Evolutionary conservation across 2,329 filamentous ascomycete genomes (phyloP).

Genomic region (Hymenoscyphus occultus): DNA sequence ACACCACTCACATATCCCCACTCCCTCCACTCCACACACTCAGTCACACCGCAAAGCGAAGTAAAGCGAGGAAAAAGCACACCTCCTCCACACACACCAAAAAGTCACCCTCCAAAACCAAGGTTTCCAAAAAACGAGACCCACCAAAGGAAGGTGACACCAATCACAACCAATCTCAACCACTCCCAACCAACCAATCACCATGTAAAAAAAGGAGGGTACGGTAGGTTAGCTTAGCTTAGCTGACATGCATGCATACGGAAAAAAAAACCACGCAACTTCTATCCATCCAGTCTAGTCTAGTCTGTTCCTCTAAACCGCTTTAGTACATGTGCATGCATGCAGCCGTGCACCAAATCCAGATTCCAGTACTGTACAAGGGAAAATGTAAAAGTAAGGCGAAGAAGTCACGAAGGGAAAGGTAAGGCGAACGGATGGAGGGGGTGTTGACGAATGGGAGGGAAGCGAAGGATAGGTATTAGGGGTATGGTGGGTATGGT

Average conservation of each 20-base stretch:
- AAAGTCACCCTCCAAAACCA: not conserved
- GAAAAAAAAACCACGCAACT: not conserved
- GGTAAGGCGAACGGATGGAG: slow-evolving; percentile 6
- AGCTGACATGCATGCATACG: not conserved
- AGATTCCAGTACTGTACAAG: no score
- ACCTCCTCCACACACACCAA: not conserved
- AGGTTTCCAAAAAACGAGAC: not conserved
- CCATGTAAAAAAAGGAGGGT: not conserved
- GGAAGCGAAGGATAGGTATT: no score
- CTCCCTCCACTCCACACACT: not conserved
- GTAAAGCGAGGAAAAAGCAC: not conserved
- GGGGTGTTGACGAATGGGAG: not conserved
- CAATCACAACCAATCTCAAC: not conserved
- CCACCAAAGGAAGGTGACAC: not conserved
- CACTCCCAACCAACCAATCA: not conserved
- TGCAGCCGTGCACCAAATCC: no score
- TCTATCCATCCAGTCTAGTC: not conserved
- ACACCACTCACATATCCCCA: not conserved
- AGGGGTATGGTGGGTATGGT: no score
- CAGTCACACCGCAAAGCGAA: slow-evolving; percentile 4
- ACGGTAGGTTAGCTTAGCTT: not conserved
- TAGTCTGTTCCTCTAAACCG: not conserved
- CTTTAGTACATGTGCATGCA: not conserved
- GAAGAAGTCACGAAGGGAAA: slow-evolving; percentile 6
- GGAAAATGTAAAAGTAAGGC: not conserved